Evolutionary conservation across 345 rosid species (phyloP), one percentile per base, ranked within the genome.

Genomic region (Balakata baccata): DNA sequence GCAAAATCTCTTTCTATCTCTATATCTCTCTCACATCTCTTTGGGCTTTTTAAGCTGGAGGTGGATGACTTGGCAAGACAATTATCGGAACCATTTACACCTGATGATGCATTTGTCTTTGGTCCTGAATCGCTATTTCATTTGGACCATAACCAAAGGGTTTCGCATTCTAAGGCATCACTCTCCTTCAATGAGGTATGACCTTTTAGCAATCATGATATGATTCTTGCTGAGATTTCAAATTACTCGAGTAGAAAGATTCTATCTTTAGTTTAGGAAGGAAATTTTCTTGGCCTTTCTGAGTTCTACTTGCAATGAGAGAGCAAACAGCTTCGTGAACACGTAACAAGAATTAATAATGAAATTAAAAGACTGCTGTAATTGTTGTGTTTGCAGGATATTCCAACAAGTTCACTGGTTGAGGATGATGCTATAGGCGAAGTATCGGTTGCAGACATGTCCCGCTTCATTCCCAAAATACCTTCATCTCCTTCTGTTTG

Each of bases 161-260:
- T 76, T 77, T 68, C 76, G 52, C 73, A 82, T 77, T 91, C 96
- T 50, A 89, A 87, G 77, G 95, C 87, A 64, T 92, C 97, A 1
- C 82, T 85, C 53, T 91, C 99, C 69, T 89, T 90, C 14, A 98
- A 95, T 74, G 94, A 89, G 94, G 98, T 95, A 84, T 56, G 61
- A n/a, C 23, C 13, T 56, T 74, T 12, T 34, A 34, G 61, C 23
- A 29, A 59, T 23, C 12, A 16, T 49, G 41, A 53, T 37, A 23
- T 25, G 18, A 34, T 61, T 73, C 11, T 46, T 38, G 37, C 20
- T 39, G 58, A 52, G 56, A 38, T 6, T 37, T 51, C 34, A 38
- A 46, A 71, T 47, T 9, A 53, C 22, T 62, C 4, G 41, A 20
- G 60, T 25, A 23, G 68, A 38, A 37, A 3, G 22, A 39, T 63